Base-by-base conservation (phyloP, 2,329 filamentous ascomycete genomes). In the Chrysosporium queenslandicum region DNA sequence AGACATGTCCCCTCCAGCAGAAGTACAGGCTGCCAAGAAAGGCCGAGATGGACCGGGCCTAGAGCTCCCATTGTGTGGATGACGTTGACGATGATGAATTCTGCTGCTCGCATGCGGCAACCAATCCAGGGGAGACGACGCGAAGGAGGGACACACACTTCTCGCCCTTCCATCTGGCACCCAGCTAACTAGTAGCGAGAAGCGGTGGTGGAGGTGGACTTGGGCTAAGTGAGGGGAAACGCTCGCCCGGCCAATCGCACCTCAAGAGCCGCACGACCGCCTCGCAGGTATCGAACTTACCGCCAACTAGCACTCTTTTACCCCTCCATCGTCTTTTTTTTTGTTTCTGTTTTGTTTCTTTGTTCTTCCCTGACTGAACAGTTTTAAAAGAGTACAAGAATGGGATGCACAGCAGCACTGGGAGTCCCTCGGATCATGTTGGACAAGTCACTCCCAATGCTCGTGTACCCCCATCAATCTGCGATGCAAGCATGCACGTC, bases 81-180 rank as follows among this genome's bases (percentile, higher is more conserved):
- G 40, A 43, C 40, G 40, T 43, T 43, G 40, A 43, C 12, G 40
- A 43, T 46, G 43, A n/a, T 27, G 16, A 29, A 46, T 21, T 34
- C 2, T 9, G 16, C 27, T 30, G n/a, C 27, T 30, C 23, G 25
- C 3, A 45, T 45, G 42, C 42, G 42, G 43, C 27, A 21, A 27
- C 25, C 21, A 11, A 16, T 36, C 45, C 45, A 47, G 45, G 45
- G 45, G 45, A n/a, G 18, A 43, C n/a, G n/a, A n/a, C n/a, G n/a
- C n/a, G n/a, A 2, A 43, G 16, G 12, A 18, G 12, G 4, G 5
- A 42, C 20, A n/a, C n/a, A n/a, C n/a, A n/a, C n/a, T n/a, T n/a
- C n/a, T n/a, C n/a, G n/a, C n/a, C n/a, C n/a, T n/a, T n/a, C n/a
- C n/a, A n/a, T n/a, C n/a, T n/a, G n/a, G n/a, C n/a, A n/a, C n/a